Evolutionary conservation across 2,329 filamentous ascomycete species (phyloP), one percentile per base, ranked within the genome.

Genomic region (Fonsecaea erecta): DNA sequence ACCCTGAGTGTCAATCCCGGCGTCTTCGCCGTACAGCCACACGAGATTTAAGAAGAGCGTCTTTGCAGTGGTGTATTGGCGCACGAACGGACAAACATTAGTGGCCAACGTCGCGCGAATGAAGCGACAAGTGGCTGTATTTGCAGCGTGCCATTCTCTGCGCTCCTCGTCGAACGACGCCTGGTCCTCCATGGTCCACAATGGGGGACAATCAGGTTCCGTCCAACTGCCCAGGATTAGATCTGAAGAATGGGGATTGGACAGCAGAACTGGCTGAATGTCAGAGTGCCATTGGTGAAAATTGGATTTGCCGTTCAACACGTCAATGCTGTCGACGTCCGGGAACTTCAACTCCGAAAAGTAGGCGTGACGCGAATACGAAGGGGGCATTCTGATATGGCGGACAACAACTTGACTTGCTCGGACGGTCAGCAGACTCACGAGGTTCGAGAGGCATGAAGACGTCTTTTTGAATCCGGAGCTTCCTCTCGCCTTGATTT

Each of bases 11-110:
- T 69, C 67, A 37, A 69, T 69, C 1, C 67, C 67, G 1, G 54
- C 62, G 14, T 65, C 59, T 30, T 67, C 64, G 8, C 67, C 67
- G 53, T 69, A 69, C 6, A 69, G 56, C 67, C 67, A 69, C n/a
- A 64, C 43, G 18, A 69, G 59, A 37, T 67, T 65, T 46, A 67
- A 65, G 52, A 62, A 67, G 12, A 69, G 60, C 3, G 54, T 56
- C 57, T 59, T 69, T 37, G 67, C 67, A 14, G 58, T 62, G 24
- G 58, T 54, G 30, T 65, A 65, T 32, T 69, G 67, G 18, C 67
- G 61, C 14, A 69, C 64, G 18, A 67, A 65, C 3, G 67, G 64
- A 2, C 59, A 18, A 1, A 69, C 67, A 28, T 67, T 67, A 40
- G 51, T 35, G 16, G 64, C 67, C 37, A 69, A 35, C 12, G 67